phyloP scores from a whole-genome alignment of 2,329 filamentous ascomycete species.

The Akanthomyces dipterigenus region DNA sequence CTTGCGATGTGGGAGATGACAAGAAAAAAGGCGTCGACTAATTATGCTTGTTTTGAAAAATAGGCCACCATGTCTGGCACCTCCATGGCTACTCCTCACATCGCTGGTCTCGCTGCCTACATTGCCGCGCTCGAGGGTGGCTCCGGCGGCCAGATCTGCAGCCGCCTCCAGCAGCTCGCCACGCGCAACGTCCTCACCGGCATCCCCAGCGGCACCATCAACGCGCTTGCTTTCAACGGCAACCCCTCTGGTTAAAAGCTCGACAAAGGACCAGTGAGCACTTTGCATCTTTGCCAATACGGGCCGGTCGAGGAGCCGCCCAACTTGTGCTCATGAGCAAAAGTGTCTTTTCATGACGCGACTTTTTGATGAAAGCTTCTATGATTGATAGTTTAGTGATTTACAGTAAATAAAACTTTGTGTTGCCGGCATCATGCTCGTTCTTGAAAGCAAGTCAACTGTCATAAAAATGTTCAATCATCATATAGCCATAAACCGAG shows the following conservation, averaged over 20 bases:
- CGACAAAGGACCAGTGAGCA: neutral
- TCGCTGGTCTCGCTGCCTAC: constrained; percentile 36
- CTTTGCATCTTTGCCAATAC: neutral
- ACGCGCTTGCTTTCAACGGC: constrained; percentile 52
- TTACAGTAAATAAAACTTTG: neutral
- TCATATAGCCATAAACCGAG: neutral
- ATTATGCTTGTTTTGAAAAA: neutral
- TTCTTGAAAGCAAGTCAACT: no score
- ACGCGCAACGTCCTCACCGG: constrained; percentile 34
- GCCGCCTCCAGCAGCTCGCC: constrained; percentile 37
- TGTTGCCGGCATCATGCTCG: no score
- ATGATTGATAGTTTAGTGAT: neutral
- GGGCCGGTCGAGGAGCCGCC: neutral
- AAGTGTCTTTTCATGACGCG: neutral
- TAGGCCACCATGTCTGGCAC: constrained; percentile 33
- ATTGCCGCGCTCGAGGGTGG: constrained; percentile 37
- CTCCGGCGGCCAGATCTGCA: constrained; percentile 37
- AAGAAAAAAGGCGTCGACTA: constrained; percentile 22
- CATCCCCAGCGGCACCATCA: constrained; percentile 38
- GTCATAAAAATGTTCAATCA: neutral
- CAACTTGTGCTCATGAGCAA: neutral
- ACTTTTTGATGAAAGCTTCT: neutral
- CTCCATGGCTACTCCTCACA: constrained; percentile 34
- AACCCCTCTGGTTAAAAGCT: constrained; percentile 3
- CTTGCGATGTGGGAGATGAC: no score